Evolutionary conservation across 352 stramenopile species (phyloP).

Genomic region (Globisporangium spinosum): DNA sequence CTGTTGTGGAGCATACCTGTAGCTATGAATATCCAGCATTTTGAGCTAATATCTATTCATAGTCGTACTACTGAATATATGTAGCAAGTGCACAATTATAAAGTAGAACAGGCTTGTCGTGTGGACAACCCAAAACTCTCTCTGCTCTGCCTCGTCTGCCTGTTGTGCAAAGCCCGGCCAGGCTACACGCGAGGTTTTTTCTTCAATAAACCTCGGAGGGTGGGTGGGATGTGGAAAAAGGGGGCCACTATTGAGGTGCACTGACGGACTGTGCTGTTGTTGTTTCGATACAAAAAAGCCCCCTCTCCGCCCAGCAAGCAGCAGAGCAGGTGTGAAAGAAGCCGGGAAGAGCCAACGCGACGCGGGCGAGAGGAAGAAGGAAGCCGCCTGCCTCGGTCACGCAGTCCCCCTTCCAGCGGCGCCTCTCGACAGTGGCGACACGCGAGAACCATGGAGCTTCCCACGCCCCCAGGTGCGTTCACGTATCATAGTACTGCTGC

Average conservation of each 20-base stretch:
- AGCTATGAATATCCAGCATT: background rate
- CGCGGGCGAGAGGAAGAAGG: slow-evolving; percentile 2
- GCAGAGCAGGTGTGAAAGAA: background rate
- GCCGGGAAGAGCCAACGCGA: background rate
- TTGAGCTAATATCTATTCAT: background rate
- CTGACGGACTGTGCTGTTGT: slow-evolving; percentile 11
- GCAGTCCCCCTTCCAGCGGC: background rate
- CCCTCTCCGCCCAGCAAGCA: slow-evolving; percentile 2
- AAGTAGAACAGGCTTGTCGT: background rate
- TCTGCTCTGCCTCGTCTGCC: background rate
- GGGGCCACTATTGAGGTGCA: slow-evolving; percentile 7
- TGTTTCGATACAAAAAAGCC: slow-evolving; percentile 4
- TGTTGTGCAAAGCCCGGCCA: background rate
- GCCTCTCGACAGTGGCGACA: background rate
- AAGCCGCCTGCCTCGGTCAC: background rate
- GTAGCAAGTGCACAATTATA: background rate
- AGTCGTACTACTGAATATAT: background rate
- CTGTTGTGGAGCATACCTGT: background rate
- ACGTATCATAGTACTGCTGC: background rate
- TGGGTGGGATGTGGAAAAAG: background rate
- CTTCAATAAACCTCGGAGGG: background rate
- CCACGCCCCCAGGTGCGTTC: slow-evolving; percentile 33
- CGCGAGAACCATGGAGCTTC: slow-evolving; percentile 20
- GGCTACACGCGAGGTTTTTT: background rate
- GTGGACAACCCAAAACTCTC: background rate